Percentiles rank a stretch among this genome's conserved stretches.
Conservation (phyloP, 805 yeast species). For the Crinitomyces ghanaensis region DNA sequence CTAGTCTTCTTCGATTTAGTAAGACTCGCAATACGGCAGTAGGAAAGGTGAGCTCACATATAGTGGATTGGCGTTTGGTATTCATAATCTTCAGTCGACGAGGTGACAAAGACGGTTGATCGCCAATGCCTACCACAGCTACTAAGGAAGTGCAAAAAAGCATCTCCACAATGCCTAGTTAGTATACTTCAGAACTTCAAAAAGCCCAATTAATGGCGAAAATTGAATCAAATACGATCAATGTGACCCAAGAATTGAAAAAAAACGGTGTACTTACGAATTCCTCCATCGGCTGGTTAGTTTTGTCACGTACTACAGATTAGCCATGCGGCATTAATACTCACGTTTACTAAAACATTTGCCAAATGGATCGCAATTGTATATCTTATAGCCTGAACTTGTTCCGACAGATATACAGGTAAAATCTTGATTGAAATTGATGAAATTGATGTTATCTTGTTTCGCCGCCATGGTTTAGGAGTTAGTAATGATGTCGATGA, state of each 20-base stretch:
- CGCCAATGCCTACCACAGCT: slow-evolving; percentile 73
- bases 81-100: slow-evolving; percentile 72
- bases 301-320: background rate
- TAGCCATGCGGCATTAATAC: slow-evolving; percentile 14
- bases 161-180: slow-evolving; percentile 62
- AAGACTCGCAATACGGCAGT: slow-evolving; percentile 58
- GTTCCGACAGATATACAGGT: slow-evolving; percentile 70
- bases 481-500: too few species aligned
- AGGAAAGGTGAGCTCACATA: slow-evolving; percentile 85
- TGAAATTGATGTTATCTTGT: slow-evolving; percentile 28
- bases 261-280: slow-evolving; percentile 12
- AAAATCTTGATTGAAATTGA: slow-evolving; percentile 85
- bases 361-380: slow-evolving; percentile 82
- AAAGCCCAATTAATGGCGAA: background rate
- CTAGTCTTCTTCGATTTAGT: slow-evolving; percentile 70
- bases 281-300: slow-evolving; percentile 24
- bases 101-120: slow-evolving; percentile 52
- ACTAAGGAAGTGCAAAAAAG: slow-evolving; percentile 77
- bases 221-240: background rate
- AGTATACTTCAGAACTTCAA: background rate
- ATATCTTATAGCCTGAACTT: slow-evolving; percentile 54
- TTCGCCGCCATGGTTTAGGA: too few species aligned
- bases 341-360: slow-evolving; percentile 41
- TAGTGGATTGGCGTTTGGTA: slow-evolving; percentile 60
- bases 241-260: background rate